Base-by-base conservation (phyloP, 495 filamentous ascomycete genomes). In the Hyaloscypha hepaticicola region DNA sequence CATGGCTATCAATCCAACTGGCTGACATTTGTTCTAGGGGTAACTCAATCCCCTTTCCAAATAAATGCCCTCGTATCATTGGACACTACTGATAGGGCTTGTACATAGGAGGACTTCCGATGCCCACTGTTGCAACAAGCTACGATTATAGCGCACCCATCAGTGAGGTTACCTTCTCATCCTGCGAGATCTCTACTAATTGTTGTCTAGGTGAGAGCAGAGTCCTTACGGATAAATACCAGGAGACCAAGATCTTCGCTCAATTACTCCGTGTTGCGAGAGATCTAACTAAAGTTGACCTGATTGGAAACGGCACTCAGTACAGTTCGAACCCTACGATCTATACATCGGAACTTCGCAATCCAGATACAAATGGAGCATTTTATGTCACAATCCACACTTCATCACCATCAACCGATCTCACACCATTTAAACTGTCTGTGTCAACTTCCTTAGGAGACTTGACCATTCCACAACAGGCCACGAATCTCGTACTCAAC, bases 111-210 rank as follows among this genome's bases (percentile, higher is more conserved):
- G 60, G 53, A 19, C 33, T 67, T 7, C 60, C 65, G 8, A 60
- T 65, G 50, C 78, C 78, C 0, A 76, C 77, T 9, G 76, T 77
- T 0, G 80, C 74, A 5, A 81, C 76, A n/a, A 83, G 81, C 33
- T 86, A 87, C 60, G 84, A 87, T 67, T 86, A 88, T 69, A 83
- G 82, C 3, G 78, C 83, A 2, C 84, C 85, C 3, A 85, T 68
- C 27, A 31, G 55, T 45, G 38, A 16, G 38, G 19, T 16, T 45
- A 16, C 38, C 16, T 45, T 16, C 19, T 16, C 9, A 45, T 19
- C 16, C 19, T 16, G 11, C 12, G 38, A 4, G 38, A 4, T 19
- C 38, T 45, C 7, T 19, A 45, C 16, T 45, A 45, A 45, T 45
- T 16, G 4, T 8, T 16, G 9, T 16, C 4, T 3, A 45, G 38